phyloP scores from a whole-genome alignment of 2,329 filamentous ascomycete species.

The Ophiostoma montium region DNA sequence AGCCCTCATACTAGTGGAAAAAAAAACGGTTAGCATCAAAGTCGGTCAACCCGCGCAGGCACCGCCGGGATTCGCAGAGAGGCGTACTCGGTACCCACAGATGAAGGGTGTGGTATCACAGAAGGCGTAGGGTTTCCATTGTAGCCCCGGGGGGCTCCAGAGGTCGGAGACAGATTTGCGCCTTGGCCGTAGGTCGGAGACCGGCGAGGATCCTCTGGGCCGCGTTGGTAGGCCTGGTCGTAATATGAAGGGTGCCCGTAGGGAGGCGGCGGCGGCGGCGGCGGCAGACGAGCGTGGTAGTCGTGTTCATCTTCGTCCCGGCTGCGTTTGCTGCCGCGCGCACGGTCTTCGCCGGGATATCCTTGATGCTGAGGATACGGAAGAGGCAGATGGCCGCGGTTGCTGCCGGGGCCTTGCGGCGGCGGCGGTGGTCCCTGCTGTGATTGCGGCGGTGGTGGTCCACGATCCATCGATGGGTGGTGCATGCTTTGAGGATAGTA shows the following conservation, averaged over 20 bases:
- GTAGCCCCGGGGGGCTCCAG: slow-evolving; percentile 19
- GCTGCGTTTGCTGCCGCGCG: slow-evolving; percentile 8
- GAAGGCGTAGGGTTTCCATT: slow-evolving; percentile 22
- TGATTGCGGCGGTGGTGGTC: slow-evolving; percentile 3
- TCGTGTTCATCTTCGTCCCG: slow-evolving; percentile 12
- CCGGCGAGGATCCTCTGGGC: slow-evolving; percentile 8
- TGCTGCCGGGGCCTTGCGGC: neutral
- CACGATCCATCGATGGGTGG: slow-evolving; percentile 1
- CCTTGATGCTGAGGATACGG: slow-evolving; percentile 16
- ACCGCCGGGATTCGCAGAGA: slow-evolving; percentile 1
- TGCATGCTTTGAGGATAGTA: slow-evolving; percentile 7
- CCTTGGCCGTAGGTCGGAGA: slow-evolving; percentile 16
- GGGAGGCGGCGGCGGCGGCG: slow-evolving; percentile 6
- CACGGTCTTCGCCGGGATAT: slow-evolving; percentile 9
- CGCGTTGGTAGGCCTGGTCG: slow-evolving; percentile 9
- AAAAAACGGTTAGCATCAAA: slow-evolving; percentile 5
- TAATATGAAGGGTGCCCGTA: neutral
- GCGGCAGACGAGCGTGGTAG: slow-evolving; percentile 7
- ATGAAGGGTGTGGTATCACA: slow-evolving; percentile 22
- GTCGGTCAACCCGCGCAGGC: neutral
- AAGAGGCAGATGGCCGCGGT: slow-evolving; percentile 24
- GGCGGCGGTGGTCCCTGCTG: slow-evolving; percentile 8
- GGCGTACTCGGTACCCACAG: slow-evolving; percentile 13
- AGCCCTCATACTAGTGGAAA: slow-evolving; percentile 20
- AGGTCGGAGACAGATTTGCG: slow-evolving; percentile 19